phyloP scores from a whole-genome alignment of 2,329 filamentous ascomycete genomes.

The Coleophoma eucalyptorum region DNA sequence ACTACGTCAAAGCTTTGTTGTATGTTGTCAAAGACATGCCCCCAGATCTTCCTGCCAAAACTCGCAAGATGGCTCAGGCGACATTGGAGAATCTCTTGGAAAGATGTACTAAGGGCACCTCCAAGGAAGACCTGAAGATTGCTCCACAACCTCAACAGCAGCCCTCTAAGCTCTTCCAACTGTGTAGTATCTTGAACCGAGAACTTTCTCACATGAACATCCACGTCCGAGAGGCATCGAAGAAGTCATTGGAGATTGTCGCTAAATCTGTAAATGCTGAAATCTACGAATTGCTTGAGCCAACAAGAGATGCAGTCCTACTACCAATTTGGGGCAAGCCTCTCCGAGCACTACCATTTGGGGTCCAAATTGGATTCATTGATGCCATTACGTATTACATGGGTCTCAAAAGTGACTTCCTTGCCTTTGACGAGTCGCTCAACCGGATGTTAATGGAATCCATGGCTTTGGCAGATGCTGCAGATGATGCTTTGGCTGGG shows the following conservation, averaged over 20 bases:
- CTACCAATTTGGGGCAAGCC: constrained; percentile 94
- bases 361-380: constrained; percentile 96
- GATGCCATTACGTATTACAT: constrained; percentile 96
- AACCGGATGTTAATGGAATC: constrained; percentile 92
- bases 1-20: constrained; percentile 87
- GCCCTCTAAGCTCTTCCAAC: constrained; percentile 63
- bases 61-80: constrained; percentile 75
- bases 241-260: constrained; percentile 75
- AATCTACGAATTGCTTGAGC: constrained; percentile 83
- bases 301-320: constrained; percentile 86
- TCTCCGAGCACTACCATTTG: constrained; percentile 84
- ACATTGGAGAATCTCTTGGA: constrained; percentile 77
- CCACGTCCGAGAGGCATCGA: constrained; percentile 85
- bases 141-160: constrained; percentile 50
- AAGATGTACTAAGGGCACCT: constrained; percentile 73
- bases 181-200: constrained; percentile 81
- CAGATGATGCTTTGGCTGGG: constrained; percentile 86
- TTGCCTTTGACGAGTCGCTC: constrained; percentile 87
- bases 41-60: constrained; percentile 85
- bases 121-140: constrained; percentile 69
- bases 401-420: constrained; percentile 81
- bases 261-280: constrained; percentile 74
- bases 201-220: constrained; percentile 96
- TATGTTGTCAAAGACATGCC: constrained; percentile 99
- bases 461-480: constrained; percentile 87